A percentile compares a stretch with the other conserved stretches of the same genome.
These are phyloP conservation scores for Populus hybrid DNA, from an alignment of 441 rosid species.

Conservation along the genomic window DNA sequence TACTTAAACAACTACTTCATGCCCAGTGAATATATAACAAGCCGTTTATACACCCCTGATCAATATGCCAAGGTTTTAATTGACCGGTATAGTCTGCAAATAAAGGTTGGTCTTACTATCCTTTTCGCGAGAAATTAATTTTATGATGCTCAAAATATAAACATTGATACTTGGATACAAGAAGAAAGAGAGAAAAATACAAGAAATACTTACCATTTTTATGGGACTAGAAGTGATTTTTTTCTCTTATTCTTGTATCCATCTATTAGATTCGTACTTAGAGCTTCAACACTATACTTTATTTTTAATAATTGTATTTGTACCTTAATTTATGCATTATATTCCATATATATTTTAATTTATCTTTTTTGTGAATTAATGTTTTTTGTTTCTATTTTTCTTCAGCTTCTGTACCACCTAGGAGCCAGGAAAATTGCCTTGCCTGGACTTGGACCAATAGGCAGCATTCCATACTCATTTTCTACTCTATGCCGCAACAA, in stretches of 20 bases:
- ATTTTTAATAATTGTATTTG: constrained; percentile 11
- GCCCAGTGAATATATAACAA: not conserved
- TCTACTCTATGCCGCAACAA: not conserved
- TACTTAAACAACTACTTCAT: not conserved
- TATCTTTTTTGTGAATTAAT: not conserved
- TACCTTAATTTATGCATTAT: not conserved
- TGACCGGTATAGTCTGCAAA: not conserved
- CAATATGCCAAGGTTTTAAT: constrained; percentile 17
- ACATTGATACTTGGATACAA: too few species aligned
- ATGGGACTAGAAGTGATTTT: too few species aligned
- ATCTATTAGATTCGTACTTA: too few species aligned
- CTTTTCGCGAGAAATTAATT: not conserved
- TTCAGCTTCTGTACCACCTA: constrained; percentile 12
- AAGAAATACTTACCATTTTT: too few species aligned
- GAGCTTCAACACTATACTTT: too few species aligned
- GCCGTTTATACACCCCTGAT: constrained; percentile 14
- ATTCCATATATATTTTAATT: not conserved
- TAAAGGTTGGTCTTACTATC: not conserved
- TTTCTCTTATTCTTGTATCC: too few species aligned
- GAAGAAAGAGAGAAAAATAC: too few species aligned
- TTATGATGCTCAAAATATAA: too few species aligned
- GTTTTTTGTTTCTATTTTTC: too few species aligned
- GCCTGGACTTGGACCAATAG: too few species aligned
- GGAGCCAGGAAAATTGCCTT: too few species aligned
- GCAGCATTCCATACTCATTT: not conserved